phyloP scores from a whole-genome alignment of 1,139 yeast genomes.

The Zygoascus sp. region DNA sequence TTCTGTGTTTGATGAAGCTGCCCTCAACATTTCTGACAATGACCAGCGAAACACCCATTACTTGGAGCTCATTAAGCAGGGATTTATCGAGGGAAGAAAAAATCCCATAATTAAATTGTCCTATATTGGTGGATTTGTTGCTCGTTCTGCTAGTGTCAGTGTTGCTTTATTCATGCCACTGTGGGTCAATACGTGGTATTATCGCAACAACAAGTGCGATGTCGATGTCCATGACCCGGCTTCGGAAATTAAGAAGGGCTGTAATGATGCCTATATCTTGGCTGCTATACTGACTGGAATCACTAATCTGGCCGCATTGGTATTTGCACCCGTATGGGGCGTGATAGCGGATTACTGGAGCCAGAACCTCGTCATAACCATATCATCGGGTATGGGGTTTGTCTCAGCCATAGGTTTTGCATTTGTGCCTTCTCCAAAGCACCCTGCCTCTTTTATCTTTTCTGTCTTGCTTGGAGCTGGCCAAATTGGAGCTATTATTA shows the following conservation, averaged over 20 bases:
- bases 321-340: slow-evolving; percentile 65
- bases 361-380: slow-evolving; percentile 36
- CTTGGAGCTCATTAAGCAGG: slow-evolving; percentile 42
- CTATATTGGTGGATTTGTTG: slow-evolving; percentile 58
- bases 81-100: slow-evolving; percentile 39
- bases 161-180: slow-evolving; percentile 62
- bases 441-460: slow-evolving; percentile 33
- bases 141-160: slow-evolving; percentile 60
- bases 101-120: slow-evolving; percentile 45
- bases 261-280: slow-evolving; percentile 60
- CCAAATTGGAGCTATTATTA: slow-evolving; percentile 57
- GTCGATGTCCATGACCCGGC: slow-evolving; percentile 26
- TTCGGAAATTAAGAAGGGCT: slow-evolving; percentile 32
- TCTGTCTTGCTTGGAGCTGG: slow-evolving; percentile 47
- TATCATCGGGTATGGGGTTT: slow-evolving; percentile 40
- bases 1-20: slow-evolving; percentile 31
- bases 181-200: slow-evolving; percentile 54
- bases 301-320: slow-evolving; percentile 52
- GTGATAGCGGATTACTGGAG: slow-evolving; percentile 49
- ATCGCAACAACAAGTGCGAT: slow-evolving; percentile 23
- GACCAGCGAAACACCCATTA: slow-evolving; percentile 27
- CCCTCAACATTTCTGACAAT: slow-evolving; percentile 21
- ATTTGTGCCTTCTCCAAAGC: slow-evolving; percentile 33
- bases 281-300: slow-evolving; percentile 69
- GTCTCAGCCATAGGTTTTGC: slow-evolving; percentile 38